Conservation (phyloP, 495 filamentous ascomycete genomes). For the Diplogelasinospora grovesii region DNA sequence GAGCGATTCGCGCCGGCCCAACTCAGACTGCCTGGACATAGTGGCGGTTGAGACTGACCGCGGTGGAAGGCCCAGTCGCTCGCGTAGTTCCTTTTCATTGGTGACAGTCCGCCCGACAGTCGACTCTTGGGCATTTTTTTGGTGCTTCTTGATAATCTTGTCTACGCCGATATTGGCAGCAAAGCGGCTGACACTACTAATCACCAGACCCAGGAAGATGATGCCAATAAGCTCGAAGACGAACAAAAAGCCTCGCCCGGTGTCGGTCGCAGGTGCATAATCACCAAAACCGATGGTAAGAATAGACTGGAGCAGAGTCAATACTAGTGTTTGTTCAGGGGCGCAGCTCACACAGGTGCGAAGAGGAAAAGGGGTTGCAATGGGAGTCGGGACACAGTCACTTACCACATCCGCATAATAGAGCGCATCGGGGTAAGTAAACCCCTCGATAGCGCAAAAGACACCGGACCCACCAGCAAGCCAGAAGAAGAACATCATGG, state of each 20-base stretch:
- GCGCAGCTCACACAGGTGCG: too few species aligned
- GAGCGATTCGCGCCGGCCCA: conserved; percentile 17
- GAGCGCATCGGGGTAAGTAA: conserved; percentile 59
- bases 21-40: neutral
- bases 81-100: conserved; percentile 36
- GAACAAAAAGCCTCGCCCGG: conserved; percentile 53
- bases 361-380: too few species aligned
- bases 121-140: conserved; percentile 49
- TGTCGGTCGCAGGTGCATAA: conserved; percentile 42
- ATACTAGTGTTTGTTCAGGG: too few species aligned
- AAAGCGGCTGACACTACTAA: conserved; percentile 63
- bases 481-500: conserved; percentile 65
- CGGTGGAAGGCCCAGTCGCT: conserved; percentile 34
- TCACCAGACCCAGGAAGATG: conserved; percentile 65
- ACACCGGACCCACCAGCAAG: conserved; percentile 60
- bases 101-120: conserved; percentile 52
- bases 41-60: conserved; percentile 4
- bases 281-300: conserved; percentile 70
- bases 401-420: conserved; percentile 60
- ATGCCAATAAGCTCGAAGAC: conserved; percentile 72
- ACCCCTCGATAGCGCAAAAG: conserved; percentile 57
- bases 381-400: neutral
- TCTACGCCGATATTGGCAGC: conserved; percentile 55
- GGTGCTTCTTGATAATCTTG: conserved; percentile 60
- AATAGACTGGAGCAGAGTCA: conserved; percentile 33